Base-by-base conservation (phyloP, 2,329 filamentous ascomycete species). In the Colletotrichum lupini region DNA sequence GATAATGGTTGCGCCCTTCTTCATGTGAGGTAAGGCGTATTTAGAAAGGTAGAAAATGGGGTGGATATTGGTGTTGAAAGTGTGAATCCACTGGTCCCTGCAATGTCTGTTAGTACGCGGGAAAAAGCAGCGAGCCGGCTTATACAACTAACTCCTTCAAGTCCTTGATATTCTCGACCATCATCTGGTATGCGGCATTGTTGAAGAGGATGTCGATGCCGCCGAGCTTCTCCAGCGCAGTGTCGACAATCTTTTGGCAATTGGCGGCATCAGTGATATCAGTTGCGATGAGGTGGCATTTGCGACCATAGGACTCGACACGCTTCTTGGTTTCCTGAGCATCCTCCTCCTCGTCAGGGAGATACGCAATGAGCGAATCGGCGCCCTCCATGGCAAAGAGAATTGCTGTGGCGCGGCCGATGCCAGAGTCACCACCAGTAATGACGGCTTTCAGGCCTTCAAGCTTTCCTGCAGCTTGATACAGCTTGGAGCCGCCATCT, bases 11-110 rank as follows among this genome's bases (percentile, higher is more conserved):
- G 90, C 88, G 46, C 94, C 94, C n/a, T 82, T 81, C 79, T 90
- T 89, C 91, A 97, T 93, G 82, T 95, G 92, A 0, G 91, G 91
- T 12, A 97, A 86, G 14, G 88, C 83, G 79, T 95, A 94, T 81
- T 97, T 97, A 73, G 93, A 88, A 46, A 96, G 86, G 84, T 92
- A 96, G 86, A 95, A 97, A 85, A 91, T 92, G 4, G 93, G 89
- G 82, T 96, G 92, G 78, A 97, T 95, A 84, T 97, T 97, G 60
- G 91, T 94, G 82, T 94, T 87, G 83, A 97, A 96, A 0, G 93
- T 96, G 72, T 91, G 86, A 64, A 92, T 78, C 94, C 93, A 97
- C 84, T 97, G 94, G 5, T 94, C 92, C 78, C 72, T 74, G 1
- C 11, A 9, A 35, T 24, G 6, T 42, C 49, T 24, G 55, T 46